These are phyloP conservation scores for Leishmania tropica DNA, from an alignment of 208 protist species.

Conservation along the genomic window DNA sequence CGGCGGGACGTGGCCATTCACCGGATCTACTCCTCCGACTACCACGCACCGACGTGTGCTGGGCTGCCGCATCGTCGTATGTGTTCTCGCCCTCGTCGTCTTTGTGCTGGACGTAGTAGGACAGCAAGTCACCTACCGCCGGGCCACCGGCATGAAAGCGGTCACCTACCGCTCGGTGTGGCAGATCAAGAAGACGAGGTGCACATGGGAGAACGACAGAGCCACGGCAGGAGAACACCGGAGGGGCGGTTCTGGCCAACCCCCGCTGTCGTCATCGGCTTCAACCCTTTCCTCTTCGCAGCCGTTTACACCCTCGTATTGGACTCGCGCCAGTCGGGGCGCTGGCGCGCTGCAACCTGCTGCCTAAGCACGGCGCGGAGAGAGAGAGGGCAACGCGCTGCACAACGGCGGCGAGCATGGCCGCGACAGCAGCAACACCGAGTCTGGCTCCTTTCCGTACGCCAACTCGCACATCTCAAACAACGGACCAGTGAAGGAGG, in stretches of 20 bases:
- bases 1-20: constrained; percentile 10
- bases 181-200: constrained; percentile 3
- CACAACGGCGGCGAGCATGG: not conserved
- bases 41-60: not conserved
- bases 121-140: constrained; percentile 6
- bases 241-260: not conserved
- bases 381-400: not conserved
- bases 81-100: constrained; percentile 4
- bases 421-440: not conserved
- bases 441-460: constrained; percentile 6
- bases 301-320: constrained; percentile 12
- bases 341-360: constrained; percentile 1
- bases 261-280: constrained; percentile 2
- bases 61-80: not conserved
- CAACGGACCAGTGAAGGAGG: not conserved
- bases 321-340: not conserved
- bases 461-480: constrained; percentile 2
- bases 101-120: constrained; percentile 8
- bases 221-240: not conserved
- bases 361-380: not conserved
- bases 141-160: not conserved
- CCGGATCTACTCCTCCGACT: constrained; percentile 1
- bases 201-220: not conserved
- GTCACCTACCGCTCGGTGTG: constrained; percentile 8
- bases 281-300: constrained; percentile 18